Evolutionary conservation across 176 grass and related monocot genomes (phyloP).

Genomic region (Pontederia crassipes): DNA sequence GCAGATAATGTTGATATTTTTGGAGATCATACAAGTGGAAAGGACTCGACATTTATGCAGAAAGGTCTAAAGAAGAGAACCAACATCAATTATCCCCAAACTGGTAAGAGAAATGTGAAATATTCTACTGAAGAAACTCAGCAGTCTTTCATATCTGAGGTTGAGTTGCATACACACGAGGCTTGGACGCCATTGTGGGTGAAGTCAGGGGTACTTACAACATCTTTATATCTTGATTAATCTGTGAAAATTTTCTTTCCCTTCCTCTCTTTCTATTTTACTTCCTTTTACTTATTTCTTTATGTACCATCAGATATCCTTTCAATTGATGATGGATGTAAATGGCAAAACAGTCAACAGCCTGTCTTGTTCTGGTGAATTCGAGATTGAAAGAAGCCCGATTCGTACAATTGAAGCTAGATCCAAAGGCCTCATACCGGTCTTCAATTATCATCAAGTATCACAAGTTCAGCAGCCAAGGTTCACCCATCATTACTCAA

Average conservation of each 20-base stretch:
- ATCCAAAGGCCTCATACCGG: constrained; percentile 78
- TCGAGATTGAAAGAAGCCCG: constrained; percentile 59
- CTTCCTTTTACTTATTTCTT: not conserved
- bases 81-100: constrained; percentile 28
- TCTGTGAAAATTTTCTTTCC: not conserved
- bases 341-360: constrained; percentile 21
- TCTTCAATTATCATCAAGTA: constrained; percentile 67
- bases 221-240: not conserved
- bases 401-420: constrained; percentile 53
- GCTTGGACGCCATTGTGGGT: constrained; percentile 56
- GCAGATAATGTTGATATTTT: constrained; percentile 55
- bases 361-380: constrained; percentile 34
- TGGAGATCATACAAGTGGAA: constrained; percentile 59
- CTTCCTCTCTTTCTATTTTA: not conserved
- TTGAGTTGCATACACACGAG: constrained; percentile 81
- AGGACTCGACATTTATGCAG: constrained; percentile 43
- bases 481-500: constrained; percentile 3
- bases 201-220: constrained; percentile 62
- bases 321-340: constrained; percentile 62
- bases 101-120: constrained; percentile 29
- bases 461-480: constrained; percentile 68
- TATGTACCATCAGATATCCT: constrained; percentile 41
- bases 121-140: constrained; percentile 52
- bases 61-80: constrained; percentile 45
- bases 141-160: constrained; percentile 68